Base-by-base conservation (phyloP, 2,329 filamentous ascomycete species). In the Westerdykella sp. region DNA sequence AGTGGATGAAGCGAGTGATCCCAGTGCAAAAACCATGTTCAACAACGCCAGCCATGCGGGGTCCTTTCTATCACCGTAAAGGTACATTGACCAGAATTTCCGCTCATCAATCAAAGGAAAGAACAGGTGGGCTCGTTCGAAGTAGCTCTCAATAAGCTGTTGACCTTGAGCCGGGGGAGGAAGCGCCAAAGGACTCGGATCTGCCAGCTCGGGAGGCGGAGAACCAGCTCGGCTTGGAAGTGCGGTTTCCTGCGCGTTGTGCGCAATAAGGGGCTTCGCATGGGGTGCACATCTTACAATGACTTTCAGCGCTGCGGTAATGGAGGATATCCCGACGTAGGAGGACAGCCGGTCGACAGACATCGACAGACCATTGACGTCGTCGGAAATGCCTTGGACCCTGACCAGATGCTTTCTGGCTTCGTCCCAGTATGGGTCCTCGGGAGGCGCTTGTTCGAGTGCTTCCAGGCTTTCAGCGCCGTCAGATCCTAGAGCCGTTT, bases 1-100 rank as follows among this genome's bases (percentile, higher is more conserved):
- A 34, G 83, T 83, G 49, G 78, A 79, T 30, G 81, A 80, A 1
- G 78, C 82, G 39, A 89, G 80, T 54, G 81, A 85, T 12, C 85
- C 85, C 69, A 88, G 78, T 4, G 84, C 83, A 51, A 87, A 83
- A 4, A 89, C 83, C 70, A 85, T 85, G 60, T 89, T 88, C 15
- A 87, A 69, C 6, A 89, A 67, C 7, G 81, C 80, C 14, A 87
- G 72, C 85, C 85, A 89, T 15, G 83, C 76, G 1, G 78, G 73
- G 59, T 88, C 84, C 46, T 73, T 79, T 14, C 83, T 73, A 49
- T 79, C 76, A 10, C 78, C 78, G 45, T 77, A 74, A 13, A 81
- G 69, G 53, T 83, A 84, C 41, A 79, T 79, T 9, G 80, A 78
- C 49, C 81, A 78, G 62, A 88, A 87, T 9, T 77, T 74, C 14